Evolutionary conservation across 2,329 filamentous ascomycete species (phyloP), one percentile per base, ranked within the genome.

Genomic region (Byssochlamys sp.): DNA sequence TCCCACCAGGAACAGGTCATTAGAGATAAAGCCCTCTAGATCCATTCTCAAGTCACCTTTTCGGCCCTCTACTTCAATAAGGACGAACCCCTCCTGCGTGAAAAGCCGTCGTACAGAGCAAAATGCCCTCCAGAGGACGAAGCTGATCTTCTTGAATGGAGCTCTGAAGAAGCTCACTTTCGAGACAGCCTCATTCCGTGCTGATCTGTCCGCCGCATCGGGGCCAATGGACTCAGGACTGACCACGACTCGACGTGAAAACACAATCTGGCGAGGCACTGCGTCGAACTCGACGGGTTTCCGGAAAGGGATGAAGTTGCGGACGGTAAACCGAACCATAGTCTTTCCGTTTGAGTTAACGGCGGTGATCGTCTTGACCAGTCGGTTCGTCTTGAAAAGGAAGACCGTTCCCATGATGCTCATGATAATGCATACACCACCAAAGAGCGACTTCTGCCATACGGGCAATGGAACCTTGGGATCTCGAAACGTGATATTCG

Each of bases 401-500:
- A 88, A 81, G 60, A 81, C 81, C 52, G 79, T 79, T 59, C 84
- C 86, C 69, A 87, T 78, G 45, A 73, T 75, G 55, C 77, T 81
- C 75, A 88, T 84, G 57, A 82, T 67, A 52, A 86, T 65, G 68
- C 83, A 85, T 51, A 86, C 77, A 49, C 78, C 76, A 48, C 77
- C 80, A 63, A 84, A 87, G 9, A 81, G 77, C 60, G 77, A 73
- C 45, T 81, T 77, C 19, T 87, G 79, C 80, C 81, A 87, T 64
- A 71, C 72, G 2, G 78, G 71, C 3, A 86, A 71, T 49, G 77
- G 80, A 12, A 79, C 71, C 12, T 82, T 78, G 5, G 80, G 73
- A 59, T 80, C 69, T 50, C 77, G 69, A 60, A 80, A 78, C 49
- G 79, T 76, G 56, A 73, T 69, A 65, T 77, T 79, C 62, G 78